Evolutionary conservation across 106 monocot genomes (phyloP).

Genomic region (Dendrobium catenatum): DNA sequence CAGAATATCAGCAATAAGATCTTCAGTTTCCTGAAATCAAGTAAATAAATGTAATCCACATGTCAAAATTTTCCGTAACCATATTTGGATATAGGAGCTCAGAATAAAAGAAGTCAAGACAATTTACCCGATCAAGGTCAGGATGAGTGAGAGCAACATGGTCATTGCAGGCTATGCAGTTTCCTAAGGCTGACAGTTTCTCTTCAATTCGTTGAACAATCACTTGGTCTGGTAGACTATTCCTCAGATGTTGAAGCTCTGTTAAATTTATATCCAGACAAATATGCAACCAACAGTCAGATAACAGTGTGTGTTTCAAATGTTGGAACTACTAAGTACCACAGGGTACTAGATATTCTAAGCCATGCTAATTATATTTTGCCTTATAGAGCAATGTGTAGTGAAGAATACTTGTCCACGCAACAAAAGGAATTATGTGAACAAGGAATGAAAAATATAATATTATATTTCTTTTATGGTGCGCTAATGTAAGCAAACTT

Average conservation of each 20-base stretch:
- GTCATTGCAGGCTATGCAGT: constrained; percentile 95
- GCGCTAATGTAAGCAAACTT: too few relatives aligned
- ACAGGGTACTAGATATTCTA: too few relatives aligned
- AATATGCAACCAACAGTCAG: neutral
- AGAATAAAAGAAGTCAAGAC: neutral
- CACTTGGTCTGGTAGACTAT: constrained; percentile 88
- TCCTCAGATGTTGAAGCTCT: constrained; percentile 94
- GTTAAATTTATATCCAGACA: neutral
- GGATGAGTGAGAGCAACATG: constrained; percentile 95
- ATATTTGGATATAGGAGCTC: neutral
- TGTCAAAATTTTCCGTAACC: neutral
- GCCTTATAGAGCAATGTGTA: too few relatives aligned
- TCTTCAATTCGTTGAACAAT: constrained; percentile 96
- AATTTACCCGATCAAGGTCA: constrained; percentile 73
- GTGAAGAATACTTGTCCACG: neutral
- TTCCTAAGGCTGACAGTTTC: constrained; percentile 81
- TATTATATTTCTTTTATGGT: neutral
- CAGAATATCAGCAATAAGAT: constrained; percentile 85
- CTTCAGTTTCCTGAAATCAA: constrained; percentile 79
- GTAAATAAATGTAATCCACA: neutral
- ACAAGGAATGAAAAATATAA: neutral
- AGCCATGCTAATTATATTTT: too few relatives aligned
- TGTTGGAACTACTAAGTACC: neutral
- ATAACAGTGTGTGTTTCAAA: neutral
- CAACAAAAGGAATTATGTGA: neutral